Conservation (phyloP, 2,329 filamentous ascomycete species). For the Metarhizium humberi region DNA sequence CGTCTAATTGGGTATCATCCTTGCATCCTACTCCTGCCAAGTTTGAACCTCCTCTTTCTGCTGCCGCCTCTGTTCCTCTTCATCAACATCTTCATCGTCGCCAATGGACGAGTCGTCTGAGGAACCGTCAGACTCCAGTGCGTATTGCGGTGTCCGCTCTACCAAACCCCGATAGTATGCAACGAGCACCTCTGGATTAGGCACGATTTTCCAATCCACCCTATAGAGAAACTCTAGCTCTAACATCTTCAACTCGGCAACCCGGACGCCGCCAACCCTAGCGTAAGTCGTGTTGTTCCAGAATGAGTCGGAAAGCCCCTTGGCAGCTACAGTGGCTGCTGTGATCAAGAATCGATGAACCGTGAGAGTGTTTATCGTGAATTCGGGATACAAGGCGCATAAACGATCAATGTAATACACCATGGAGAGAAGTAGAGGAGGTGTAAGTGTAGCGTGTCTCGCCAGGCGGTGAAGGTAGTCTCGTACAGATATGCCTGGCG, state of each 20-base stretch:
- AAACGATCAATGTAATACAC: slow-evolving; percentile 97
- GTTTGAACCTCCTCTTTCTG: slow-evolving; percentile 9
- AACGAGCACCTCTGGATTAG: slow-evolving; percentile 83
- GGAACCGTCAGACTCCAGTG: slow-evolving; percentile 32
- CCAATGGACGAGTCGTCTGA: slow-evolving; percentile 8
- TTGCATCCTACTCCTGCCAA: slow-evolving; percentile 1
- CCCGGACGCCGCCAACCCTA: slow-evolving; percentile 81
- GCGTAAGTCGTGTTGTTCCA: slow-evolving; percentile 98
- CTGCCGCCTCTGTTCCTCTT: slow-evolving; percentile 22
- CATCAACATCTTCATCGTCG: slow-evolving; percentile 15
- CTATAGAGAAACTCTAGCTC: slow-evolving; percentile 89
- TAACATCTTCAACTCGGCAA: slow-evolving; percentile 80
- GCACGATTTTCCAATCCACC: slow-evolving; percentile 95
- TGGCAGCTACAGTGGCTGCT: slow-evolving; percentile 88
- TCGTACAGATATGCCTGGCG: slow-evolving; percentile 85
- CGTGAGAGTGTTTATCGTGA: slow-evolving; percentile 92
- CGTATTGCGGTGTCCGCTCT: slow-evolving; percentile 50
- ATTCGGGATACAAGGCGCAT: slow-evolving; percentile 84
- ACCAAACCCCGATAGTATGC: slow-evolving; percentile 90
- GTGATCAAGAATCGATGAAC: slow-evolving; percentile 97
- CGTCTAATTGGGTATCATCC: slow-evolving; percentile 7
- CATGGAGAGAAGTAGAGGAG: slow-evolving; percentile 93
- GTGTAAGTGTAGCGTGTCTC: slow-evolving; percentile 85
- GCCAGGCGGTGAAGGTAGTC: slow-evolving; percentile 92
- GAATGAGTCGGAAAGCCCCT: slow-evolving; percentile 92